Evolutionary conservation across 805 yeast species (phyloP).

Genomic region (Saccharomycopsis sp.): DNA sequence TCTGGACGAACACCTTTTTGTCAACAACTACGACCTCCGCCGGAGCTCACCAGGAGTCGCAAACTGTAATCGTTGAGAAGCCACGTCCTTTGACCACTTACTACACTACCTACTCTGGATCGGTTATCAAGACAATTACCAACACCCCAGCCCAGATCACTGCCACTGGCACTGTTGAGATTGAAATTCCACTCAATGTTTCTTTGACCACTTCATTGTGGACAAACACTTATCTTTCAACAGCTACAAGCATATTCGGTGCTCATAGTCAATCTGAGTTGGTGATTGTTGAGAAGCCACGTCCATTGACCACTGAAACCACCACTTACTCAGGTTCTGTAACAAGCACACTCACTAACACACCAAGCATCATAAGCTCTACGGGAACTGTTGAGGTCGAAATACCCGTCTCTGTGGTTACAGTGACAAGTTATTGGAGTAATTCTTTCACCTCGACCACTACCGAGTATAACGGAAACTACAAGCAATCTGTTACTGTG

Average conservation of each 20-base stretch:
- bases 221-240: background rate
- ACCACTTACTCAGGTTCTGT: background rate
- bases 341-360: background rate
- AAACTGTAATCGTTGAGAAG: background rate
- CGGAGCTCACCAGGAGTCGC: background rate
- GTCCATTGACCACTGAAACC: background rate
- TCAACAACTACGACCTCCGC: conserved; percentile 6
- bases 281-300: background rate
- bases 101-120: background rate
- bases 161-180: conserved; percentile 2
- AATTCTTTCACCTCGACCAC: background rate
- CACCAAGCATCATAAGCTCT: background rate
- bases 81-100: background rate
- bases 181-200: conserved; percentile 18
- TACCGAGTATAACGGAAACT: background rate
- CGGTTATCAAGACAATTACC: background rate
- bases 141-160: background rate
- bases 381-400: background rate
- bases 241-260: background rate
- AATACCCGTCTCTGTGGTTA: background rate
- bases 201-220: conserved; percentile 32
- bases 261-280: background rate
- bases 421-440: background rate
- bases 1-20: conserved; percentile 1
- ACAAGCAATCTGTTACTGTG: background rate